Evolutionary conservation across 2,329 filamentous ascomycete species (phyloP).

Genomic region (Paraphoma sp.): DNA sequence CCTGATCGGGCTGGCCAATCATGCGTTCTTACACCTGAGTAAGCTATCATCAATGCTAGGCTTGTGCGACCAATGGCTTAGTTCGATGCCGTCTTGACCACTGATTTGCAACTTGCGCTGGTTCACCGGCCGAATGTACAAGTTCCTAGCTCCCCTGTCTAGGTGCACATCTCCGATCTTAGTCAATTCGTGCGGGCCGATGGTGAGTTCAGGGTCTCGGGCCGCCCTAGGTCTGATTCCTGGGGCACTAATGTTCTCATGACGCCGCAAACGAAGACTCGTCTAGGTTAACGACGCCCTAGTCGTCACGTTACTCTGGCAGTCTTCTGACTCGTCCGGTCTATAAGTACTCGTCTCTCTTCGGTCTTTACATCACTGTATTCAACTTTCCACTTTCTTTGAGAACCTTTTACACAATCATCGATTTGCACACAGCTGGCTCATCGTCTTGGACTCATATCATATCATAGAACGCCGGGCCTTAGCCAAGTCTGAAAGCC

Average conservation of each 20-base stretch:
- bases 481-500: background rate
- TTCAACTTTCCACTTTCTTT: background rate
- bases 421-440: too few species aligned
- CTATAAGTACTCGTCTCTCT: background rate
- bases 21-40: background rate
- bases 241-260: constrained; percentile 1
- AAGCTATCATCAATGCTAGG: background rate
- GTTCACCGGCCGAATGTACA: background rate
- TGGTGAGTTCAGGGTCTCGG: background rate
- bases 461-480: too few species aligned
- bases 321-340: constrained; percentile 1
- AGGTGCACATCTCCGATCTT: background rate
- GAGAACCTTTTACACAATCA: too few species aligned
- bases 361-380: background rate
- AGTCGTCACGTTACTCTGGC: constrained; percentile 1
- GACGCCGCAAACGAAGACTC: constrained; percentile 1
- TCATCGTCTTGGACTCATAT: too few species aligned
- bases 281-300: background rate
- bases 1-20: background rate
- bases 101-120: background rate
- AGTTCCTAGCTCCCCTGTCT: background rate
- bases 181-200: background rate
- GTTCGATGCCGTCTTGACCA: background rate
- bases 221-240: background rate
- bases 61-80: background rate